Conservation (phyloP, 441 rosid species). For the Viola pubescens region DNA sequence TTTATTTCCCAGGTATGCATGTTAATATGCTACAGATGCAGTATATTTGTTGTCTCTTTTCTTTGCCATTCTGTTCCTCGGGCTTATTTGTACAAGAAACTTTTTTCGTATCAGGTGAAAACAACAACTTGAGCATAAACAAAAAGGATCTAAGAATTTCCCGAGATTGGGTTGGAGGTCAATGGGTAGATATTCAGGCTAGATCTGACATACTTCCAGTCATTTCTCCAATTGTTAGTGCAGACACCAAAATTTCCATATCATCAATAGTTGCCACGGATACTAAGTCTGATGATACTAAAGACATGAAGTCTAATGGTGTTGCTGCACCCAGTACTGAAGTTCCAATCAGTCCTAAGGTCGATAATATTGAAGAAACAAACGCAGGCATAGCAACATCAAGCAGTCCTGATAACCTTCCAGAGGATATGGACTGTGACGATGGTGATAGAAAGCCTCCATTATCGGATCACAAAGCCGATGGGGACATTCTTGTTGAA, state of each 20-base stretch:
- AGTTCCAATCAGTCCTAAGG: constrained; percentile 14
- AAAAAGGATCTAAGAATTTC: constrained; percentile 63
- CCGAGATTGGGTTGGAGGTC: constrained; percentile 71
- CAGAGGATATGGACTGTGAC: constrained; percentile 25
- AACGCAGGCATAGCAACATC: constrained; percentile 26
- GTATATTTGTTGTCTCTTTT: constrained; percentile 1
- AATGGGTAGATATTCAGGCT: constrained; percentile 62
- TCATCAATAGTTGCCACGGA: constrained; percentile 39
- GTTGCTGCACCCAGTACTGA: constrained; percentile 16
- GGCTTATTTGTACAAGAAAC: constrained; percentile 6
- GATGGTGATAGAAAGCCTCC: constrained; percentile 20
- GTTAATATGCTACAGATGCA: constrained; percentile 7
- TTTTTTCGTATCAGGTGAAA: constrained; percentile 53
- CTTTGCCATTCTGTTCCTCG: background rate
- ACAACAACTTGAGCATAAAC: constrained; percentile 41
- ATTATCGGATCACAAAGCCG: constrained; percentile 25
- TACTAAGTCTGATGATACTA: constrained; percentile 20
- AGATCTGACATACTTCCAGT: constrained; percentile 56
- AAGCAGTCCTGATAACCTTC: constrained; percentile 21
- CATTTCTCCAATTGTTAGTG: constrained; percentile 32
- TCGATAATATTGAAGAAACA: constrained; percentile 28
- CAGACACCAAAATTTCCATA: constrained; percentile 39
- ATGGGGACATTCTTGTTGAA: constrained; percentile 30
- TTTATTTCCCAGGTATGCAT: constrained; percentile 71
- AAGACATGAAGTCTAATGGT: constrained; percentile 4